phyloP scores from a whole-genome alignment of 2,329 filamentous ascomycete species.

The Stemphylium lycopersici region DNA sequence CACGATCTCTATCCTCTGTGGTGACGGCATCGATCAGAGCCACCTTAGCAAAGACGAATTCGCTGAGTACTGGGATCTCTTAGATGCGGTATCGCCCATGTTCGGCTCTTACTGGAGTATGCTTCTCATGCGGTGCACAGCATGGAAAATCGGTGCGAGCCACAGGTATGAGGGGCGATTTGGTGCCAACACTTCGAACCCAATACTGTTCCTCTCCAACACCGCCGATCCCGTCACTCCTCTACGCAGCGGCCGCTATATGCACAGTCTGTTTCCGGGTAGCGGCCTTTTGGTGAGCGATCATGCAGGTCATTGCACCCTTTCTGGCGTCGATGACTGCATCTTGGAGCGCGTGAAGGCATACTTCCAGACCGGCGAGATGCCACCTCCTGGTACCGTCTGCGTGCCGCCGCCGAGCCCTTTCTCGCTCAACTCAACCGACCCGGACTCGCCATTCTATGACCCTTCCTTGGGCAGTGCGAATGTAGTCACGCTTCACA shows the following conservation, averaged over 20 bases:
- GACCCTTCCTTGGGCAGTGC: constrained; percentile 18
- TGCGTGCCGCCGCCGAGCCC: constrained; percentile 50
- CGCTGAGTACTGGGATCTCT: constrained; percentile 41
- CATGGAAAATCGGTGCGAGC: constrained; percentile 46
- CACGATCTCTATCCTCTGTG: constrained; percentile 46
- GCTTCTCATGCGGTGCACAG: constrained; percentile 47
- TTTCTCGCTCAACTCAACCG: constrained; percentile 48
- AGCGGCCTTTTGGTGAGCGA: constrained; percentile 55
- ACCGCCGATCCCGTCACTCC: constrained; percentile 66
- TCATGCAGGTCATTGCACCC: constrained; percentile 53
- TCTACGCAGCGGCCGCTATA: constrained; percentile 52
- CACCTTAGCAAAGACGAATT: constrained; percentile 35
- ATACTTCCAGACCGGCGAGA: constrained; percentile 51
- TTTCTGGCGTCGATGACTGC: constrained; percentile 46
- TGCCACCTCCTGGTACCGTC: constrained; percentile 55
- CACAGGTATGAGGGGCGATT: constrained; percentile 40
- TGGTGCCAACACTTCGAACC: constrained; percentile 55
- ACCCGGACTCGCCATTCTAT: constrained; percentile 39
- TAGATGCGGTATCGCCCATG: constrained; percentile 43
- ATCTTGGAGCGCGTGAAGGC: constrained; percentile 37
- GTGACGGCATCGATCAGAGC: constrained; percentile 48
- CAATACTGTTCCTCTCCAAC: constrained; percentile 64
- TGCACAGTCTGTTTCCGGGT: constrained; percentile 51
- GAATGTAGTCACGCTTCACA: not conserved
- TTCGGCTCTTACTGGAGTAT: constrained; percentile 49